Evolutionary conservation across 495 filamentous ascomycete genomes (phyloP), one percentile per base, ranked within the genome.

Genomic region (Aspergillus affinis): DNA sequence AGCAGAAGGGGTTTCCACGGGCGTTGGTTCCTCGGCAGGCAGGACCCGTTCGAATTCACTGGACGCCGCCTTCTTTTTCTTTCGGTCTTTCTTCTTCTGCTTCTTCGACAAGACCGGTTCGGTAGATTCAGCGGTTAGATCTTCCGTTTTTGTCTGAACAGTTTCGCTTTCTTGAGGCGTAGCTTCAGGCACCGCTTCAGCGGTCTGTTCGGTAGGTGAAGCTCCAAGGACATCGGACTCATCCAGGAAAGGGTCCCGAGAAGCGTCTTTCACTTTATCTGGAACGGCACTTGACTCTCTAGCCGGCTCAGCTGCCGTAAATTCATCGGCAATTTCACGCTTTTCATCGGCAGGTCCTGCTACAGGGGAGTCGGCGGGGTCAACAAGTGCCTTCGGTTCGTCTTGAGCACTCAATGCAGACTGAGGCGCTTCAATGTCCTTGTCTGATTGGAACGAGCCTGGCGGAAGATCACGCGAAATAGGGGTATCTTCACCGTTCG

Each of bases 71-170:
- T 57, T 72, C 18, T 72, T 67, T 63, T 75, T 74, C 23, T 65
- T 65, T 61, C 71, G 75, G 27, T 73, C 72, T 53, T 74, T 75
- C 44, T 76, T 74, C 60, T 71, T 74, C 49, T 72, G 76, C 64
- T 77, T 76, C 59, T 71, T 72, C 0, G 75, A 72, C 41, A 63
- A 65, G 2, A 62, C 47, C 1, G 64, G 52, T 6, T 61, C 55
- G 0, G 53, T 7, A 47, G 63, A 61, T n/a, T 72, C 67, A 8
- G 49, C 47, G 49, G 51, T 48, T 4, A 60, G 7, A 13, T 68
- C 65, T 49, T 70, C 63, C 0, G 50, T 41, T 12, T 63, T 45
- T 17, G 51, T 6, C 36, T 61, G 32, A 27, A 27, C 45, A 15
- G 55, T 18, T 30, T 66, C 63, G 47, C 12, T 18, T 17, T 15